Evolutionary conservation across 164 flowering plant species (phyloP).

Genomic region (Brasenia schreberi): DNA sequence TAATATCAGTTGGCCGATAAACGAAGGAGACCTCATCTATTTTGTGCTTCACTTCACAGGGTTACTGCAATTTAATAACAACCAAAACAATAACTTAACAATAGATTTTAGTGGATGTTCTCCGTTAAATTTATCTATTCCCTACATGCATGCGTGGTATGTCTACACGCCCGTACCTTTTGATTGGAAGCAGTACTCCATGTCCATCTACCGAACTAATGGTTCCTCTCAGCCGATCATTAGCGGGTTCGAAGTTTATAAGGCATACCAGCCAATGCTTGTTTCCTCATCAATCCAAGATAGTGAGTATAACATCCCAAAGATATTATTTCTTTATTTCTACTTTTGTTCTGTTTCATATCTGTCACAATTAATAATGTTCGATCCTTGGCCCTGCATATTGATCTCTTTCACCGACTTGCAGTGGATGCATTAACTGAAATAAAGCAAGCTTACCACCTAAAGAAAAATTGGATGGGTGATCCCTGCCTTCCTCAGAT

Average conservation of each 20-base stretch:
- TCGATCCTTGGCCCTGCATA: neutral
- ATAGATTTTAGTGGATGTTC: too few species aligned
- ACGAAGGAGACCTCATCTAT: neutral
- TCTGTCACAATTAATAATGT: too few species aligned
- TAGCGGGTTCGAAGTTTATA: neutral
- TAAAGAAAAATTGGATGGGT: conserved; percentile 1
- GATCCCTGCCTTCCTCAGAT: neutral
- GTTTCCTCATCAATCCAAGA: neutral
- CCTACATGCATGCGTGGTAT: too few species aligned
- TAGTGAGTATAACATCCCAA: neutral
- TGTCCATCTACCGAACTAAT: neutral
- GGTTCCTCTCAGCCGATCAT: neutral
- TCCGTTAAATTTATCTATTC: too few species aligned
- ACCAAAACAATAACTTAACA: too few species aligned
- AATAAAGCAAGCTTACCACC: neutral
- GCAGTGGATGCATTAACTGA: neutral
- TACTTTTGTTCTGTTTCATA: neutral
- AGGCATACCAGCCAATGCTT: neutral
- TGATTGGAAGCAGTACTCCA: neutral
- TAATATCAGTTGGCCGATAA: neutral
- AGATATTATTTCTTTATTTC: neutral
- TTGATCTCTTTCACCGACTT: neutral
- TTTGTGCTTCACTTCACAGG: neutral
- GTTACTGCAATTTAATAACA: neutral
- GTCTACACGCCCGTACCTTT: too few species aligned